These are phyloP conservation scores for Apiospora koreana DNA, from an alignment of 2,329 filamentous ascomycete genomes.

Conservation along the genomic window DNA sequence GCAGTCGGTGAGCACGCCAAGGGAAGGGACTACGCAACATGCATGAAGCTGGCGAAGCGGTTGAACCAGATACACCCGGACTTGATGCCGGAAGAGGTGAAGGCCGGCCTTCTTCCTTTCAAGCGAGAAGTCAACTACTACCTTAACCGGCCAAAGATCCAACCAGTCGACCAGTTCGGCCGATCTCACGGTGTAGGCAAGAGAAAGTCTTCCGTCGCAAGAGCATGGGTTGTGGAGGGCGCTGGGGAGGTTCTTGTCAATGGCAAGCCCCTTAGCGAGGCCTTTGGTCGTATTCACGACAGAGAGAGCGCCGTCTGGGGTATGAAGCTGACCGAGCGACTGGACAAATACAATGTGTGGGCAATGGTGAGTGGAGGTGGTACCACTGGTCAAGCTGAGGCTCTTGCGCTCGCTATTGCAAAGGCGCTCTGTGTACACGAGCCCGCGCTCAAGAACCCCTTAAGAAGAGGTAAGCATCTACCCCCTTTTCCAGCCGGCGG, in stretches of 20 bases:
- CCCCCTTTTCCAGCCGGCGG: neutral
- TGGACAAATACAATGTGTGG: constrained; percentile 98
- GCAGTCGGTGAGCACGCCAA: constrained; percentile 72
- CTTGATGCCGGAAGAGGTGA: constrained; percentile 71
- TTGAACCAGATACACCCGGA: constrained; percentile 84
- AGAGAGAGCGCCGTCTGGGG: constrained; percentile 94
- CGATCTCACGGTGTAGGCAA: constrained; percentile 78
- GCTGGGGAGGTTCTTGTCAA: constrained; percentile 90
- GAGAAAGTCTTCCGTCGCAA: constrained; percentile 84
- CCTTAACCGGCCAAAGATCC: constrained; percentile 62
- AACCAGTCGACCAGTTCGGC: constrained; percentile 73
- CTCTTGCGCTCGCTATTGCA: constrained; percentile 84
- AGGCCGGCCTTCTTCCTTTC: constrained; percentile 66
- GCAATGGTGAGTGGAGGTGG: constrained; percentile 82
- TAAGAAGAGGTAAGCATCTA: constrained; percentile 74
- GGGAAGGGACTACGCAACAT: constrained; percentile 74
- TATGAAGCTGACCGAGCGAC: constrained; percentile 74
- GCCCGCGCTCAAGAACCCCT: constrained; percentile 81
- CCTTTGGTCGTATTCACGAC: constrained; percentile 87
- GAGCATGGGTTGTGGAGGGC: constrained; percentile 88
- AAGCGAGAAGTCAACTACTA: constrained; percentile 74
- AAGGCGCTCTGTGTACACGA: constrained; percentile 90
- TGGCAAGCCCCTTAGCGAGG: constrained; percentile 78
- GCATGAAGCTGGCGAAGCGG: constrained; percentile 74
- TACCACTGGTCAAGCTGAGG: constrained; percentile 93